Conservation (phyloP, 1,284 basidiomycete species). For the Anthracocystis panici-leucophaei region DNA sequence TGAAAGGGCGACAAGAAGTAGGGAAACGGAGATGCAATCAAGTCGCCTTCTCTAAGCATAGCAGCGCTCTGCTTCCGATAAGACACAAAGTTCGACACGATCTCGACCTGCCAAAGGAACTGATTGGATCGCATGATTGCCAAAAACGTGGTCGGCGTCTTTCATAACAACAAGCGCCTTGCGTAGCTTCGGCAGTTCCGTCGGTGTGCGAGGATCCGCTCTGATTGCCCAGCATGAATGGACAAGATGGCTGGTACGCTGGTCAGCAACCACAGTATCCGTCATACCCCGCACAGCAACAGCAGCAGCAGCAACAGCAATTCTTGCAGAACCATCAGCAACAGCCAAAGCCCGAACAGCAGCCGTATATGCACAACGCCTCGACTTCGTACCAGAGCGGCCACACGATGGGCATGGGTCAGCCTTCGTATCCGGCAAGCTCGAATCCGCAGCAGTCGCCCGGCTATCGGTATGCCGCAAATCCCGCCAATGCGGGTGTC, state of each 20-base stretch:
- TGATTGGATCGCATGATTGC: slow-evolving; percentile 7
- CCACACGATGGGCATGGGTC: background rate
- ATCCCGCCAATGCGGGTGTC: background rate
- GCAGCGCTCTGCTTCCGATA: background rate
- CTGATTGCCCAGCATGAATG: slow-evolving; percentile 17
- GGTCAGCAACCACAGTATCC: slow-evolving; percentile 17
- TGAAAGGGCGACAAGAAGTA: background rate
- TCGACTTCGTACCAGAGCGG: slow-evolving; percentile 7
- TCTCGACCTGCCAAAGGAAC: background rate
- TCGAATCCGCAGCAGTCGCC: slow-evolving; percentile 6
- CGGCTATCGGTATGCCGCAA: slow-evolving; percentile 11
- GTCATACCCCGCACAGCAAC: slow-evolving; percentile 9
- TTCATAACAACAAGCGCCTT: background rate
- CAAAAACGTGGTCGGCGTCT: background rate
- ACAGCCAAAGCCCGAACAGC: slow-evolving; percentile 11
- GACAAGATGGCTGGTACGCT: slow-evolving; percentile 32
- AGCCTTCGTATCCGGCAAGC: slow-evolving; percentile 9
- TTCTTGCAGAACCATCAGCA: background rate
- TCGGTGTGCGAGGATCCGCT: background rate
- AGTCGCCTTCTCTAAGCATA: background rate
- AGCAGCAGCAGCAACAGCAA: slow-evolving; percentile 15
- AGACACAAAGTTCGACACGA: no score
- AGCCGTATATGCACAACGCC: slow-evolving; percentile 18
- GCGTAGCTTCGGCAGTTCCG: slow-evolving; percentile 12
- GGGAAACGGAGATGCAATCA: slow-evolving; percentile 3